These are phyloP conservation scores for Rhizopogon salebrosus DNA, from an alignment of 768 basidiomycete genomes.

Conservation along the genomic window DNA sequence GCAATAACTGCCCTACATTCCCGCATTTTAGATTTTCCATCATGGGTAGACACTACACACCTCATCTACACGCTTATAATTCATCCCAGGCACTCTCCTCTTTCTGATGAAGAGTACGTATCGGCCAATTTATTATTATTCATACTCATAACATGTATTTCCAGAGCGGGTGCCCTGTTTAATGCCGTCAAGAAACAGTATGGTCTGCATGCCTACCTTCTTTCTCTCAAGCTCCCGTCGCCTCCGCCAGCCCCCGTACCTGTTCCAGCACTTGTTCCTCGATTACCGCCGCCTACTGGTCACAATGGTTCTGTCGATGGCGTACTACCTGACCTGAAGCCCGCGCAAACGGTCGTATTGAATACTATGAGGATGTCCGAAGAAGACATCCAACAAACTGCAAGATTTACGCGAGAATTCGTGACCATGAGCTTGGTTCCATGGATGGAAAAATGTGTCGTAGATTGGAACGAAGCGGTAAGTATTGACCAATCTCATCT, in stretches of 20 bases:
- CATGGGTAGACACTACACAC: constrained; percentile 74
- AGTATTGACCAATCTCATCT: constrained; percentile 9
- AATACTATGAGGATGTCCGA: constrained; percentile 52
- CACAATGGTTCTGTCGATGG: constrained; percentile 17
- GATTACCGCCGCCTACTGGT: constrained; percentile 51
- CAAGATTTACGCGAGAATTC: constrained; percentile 82
- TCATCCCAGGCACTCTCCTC: constrained; percentile 61
- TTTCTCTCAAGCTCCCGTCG: constrained; percentile 56
- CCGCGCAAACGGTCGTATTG: constrained; percentile 5
- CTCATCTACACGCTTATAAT: constrained; percentile 75
- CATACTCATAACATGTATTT: constrained; percentile 5
- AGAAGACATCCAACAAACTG: constrained; percentile 68
- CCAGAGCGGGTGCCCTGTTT: constrained; percentile 70
- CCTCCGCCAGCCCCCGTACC: constrained; percentile 63
- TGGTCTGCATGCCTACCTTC: constrained; percentile 71
- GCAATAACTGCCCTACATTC: constrained; percentile 73
- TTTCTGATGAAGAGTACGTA: constrained; percentile 78
- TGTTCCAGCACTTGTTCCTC: constrained; percentile 60
- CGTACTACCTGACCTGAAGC: constrained; percentile 15
- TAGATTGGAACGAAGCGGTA: constrained; percentile 91
- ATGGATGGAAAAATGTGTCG: constrained; percentile 93
- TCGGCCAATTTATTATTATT: not conserved
- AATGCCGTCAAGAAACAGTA: constrained; percentile 88
- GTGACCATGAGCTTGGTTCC: constrained; percentile 85
- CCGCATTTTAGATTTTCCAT: constrained; percentile 59